These are phyloP conservation scores for Ustulina deusta DNA, from an alignment of 2,329 filamentous ascomycete genomes.

Conservation along the genomic window DNA sequence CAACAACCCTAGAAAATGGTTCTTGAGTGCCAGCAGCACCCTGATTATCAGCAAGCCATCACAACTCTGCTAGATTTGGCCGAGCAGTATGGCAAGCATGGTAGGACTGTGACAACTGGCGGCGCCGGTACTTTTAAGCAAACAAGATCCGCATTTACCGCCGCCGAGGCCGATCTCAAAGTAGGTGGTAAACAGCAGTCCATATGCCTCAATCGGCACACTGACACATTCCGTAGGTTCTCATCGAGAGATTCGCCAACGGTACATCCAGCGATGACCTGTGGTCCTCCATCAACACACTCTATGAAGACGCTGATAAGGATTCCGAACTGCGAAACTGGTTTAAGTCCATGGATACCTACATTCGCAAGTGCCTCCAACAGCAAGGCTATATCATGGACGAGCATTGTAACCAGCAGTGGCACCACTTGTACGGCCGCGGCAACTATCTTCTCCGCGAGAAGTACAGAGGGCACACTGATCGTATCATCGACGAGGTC, in stretches of 20 bases:
- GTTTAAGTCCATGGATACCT: conserved; percentile 84
- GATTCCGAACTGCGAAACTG: conserved; percentile 89
- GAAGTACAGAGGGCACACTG: conserved; percentile 87
- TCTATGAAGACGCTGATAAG: conserved; percentile 87
- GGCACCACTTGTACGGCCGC: conserved; percentile 86
- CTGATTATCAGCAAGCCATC: conserved; percentile 93
- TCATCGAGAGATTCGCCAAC: conserved; percentile 97
- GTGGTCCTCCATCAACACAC: conserved; percentile 83
- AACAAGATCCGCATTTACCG: conserved; percentile 74
- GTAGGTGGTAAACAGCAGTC: conserved; percentile 53
- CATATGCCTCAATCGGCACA: conserved; percentile 48
- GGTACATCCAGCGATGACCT: conserved; percentile 89
- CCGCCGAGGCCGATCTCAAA: conserved; percentile 83
- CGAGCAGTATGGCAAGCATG: conserved; percentile 85
- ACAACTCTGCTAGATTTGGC: conserved; percentile 86
- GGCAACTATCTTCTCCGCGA: conserved; percentile 89
- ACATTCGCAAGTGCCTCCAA: conserved; percentile 84
- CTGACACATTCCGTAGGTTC: conserved; percentile 68
- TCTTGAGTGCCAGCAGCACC: conserved; percentile 93
- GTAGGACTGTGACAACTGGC: conserved; percentile 72
- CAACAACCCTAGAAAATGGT: conserved; percentile 81
- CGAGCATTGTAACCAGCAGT: conserved; percentile 81
- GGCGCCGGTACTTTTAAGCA: conserved; percentile 77
- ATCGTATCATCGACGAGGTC: conserved; percentile 87
- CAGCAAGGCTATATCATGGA: conserved; percentile 93